Evolutionary conservation across 768 basidiomycete genomes (phyloP).

Genomic region (Cystobasidium tubakii): DNA sequence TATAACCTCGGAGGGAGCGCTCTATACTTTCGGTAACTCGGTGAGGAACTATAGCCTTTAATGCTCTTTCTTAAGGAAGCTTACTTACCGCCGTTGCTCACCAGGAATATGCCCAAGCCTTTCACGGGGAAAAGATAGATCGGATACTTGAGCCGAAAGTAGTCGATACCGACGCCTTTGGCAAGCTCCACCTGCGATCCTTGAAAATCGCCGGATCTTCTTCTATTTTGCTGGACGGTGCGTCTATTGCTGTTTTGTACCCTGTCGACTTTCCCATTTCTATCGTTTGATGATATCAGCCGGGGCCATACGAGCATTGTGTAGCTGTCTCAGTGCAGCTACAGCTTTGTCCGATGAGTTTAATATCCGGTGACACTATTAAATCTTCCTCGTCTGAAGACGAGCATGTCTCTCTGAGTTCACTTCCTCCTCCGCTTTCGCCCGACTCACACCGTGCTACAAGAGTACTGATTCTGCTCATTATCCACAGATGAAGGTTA

Average conservation of each 20-base stretch:
- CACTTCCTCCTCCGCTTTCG: not conserved
- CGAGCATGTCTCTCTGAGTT: constrained; percentile 31
- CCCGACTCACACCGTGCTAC: not conserved
- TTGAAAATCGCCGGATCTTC: constrained; percentile 25
- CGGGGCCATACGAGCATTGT: constrained; percentile 36
- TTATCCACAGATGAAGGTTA: not conserved
- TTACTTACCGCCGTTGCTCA: not conserved
- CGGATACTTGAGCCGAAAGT: constrained; percentile 2
- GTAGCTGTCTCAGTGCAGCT: not conserved
- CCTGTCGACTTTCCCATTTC: not conserved
- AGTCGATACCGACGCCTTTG: not conserved
- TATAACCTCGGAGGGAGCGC: constrained; percentile 7
- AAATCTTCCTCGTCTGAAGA: constrained; percentile 2
- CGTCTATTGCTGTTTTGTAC: not conserved
- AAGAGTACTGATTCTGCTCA: not conserved
- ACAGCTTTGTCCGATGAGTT: constrained; percentile 31
- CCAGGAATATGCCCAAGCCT: constrained; percentile 33
- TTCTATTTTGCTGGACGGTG: constrained; percentile 13
- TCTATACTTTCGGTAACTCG: constrained; percentile 29
- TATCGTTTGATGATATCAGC: not conserved
- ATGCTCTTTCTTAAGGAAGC: not conserved
- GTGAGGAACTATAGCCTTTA: not conserved
- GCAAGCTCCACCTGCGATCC: not conserved
- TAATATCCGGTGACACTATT: constrained; percentile 26
- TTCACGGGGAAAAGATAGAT: constrained; percentile 34